Base-by-base conservation (phyloP, 208 protist genomes). In the Crithidia mellificae region DNA sequence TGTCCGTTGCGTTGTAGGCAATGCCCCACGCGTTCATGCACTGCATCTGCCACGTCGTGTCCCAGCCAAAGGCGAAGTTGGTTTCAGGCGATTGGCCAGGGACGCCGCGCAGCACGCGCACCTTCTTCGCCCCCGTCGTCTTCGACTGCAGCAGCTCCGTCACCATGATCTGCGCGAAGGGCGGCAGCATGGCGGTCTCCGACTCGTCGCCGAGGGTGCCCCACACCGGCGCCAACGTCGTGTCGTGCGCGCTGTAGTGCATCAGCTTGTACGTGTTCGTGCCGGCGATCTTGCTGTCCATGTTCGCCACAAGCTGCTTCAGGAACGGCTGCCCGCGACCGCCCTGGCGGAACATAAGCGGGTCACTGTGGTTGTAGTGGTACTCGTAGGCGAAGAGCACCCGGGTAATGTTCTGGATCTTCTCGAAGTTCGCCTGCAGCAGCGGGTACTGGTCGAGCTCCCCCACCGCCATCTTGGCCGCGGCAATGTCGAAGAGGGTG, bases 191-290 rank as follows among this genome's bases (percentile, higher is more conserved):
- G n/a, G 50, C 80, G 11, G 54, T 50, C 27, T 71, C 41, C 7
- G 68, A 66, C n/a, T 58, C 36, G 62, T 92, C 83, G 52, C 82
- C 73, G 24, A 90, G 74, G 12, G 84, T 85, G 39, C 63, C 72
- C 57, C 72, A 71, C n/a, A 87, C 24, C 30, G 72, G 73, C 4
- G 54, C 63, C 25, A 90, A 49, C 8, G 78, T 78, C 4, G 73
- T 84, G 65, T 90, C 80, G 58, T 87, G 81, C 15, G 77, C 74
- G 57, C 78, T 85, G 80, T 90, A 90, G 58, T 90, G 77, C 68
- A 80, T 80, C 52, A 90, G 51, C 71, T 80, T 87, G 62, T 68
- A 87, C 24, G 2, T 74, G 47, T 68, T 80, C 4, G 58, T 58
- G 36, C 66, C 82, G 11, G 36, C 38, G 22, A 77, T 72, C 38